Base-by-base conservation (phyloP, 352 stramenopile species). In the Lagenidium sp. region DNA sequence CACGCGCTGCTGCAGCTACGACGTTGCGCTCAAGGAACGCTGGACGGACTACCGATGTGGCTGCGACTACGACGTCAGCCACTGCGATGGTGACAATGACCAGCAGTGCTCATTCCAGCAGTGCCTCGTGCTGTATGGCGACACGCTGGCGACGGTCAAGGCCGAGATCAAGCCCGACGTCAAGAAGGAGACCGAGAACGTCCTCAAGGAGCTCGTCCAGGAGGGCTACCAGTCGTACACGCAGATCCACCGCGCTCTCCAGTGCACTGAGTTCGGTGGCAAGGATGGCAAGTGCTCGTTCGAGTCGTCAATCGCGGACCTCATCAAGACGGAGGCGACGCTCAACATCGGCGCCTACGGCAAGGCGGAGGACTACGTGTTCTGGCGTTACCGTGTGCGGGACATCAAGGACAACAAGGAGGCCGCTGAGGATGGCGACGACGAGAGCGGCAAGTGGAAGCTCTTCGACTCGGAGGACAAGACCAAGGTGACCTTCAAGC, bases 341-440 rank as follows among this genome's bases (percentile, higher is more conserved):
- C n/a, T 43, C 26, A 15, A 30, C 6, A 19, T 22, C 37, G 24
- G 7, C 37, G 19, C 24, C 10, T n/a, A 43, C 28, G 7, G 16
- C 12, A 41, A 15, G 18, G 19, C 19, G 6, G 22, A 49, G 7
- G 36, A 47, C 37, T 57, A 47, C 29, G 42, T 57, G 5, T 57
- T 41, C 26, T 57, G 51, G 51, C 44, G 51, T 13, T 55, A 49
- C 38, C 23, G 31, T 13, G 44, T 60, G 20, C 36, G 37, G 25
- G 40, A 41, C 35, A 16, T 30, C 13, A 15, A 15, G 8, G 7
- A 22, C 7, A 22, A 40, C 35, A 25, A 47, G 8, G 28, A 15
- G 8, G 40, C 31, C 7, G 53, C 57, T 24, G n/a, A n/a, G n/a
- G n/a, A n/a, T n/a, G n/a, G n/a, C n/a, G n/a, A n/a, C n/a, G n/a